Base-by-base conservation (phyloP, 805 yeast genomes). In the Monosporozyma siamensis region DNA sequence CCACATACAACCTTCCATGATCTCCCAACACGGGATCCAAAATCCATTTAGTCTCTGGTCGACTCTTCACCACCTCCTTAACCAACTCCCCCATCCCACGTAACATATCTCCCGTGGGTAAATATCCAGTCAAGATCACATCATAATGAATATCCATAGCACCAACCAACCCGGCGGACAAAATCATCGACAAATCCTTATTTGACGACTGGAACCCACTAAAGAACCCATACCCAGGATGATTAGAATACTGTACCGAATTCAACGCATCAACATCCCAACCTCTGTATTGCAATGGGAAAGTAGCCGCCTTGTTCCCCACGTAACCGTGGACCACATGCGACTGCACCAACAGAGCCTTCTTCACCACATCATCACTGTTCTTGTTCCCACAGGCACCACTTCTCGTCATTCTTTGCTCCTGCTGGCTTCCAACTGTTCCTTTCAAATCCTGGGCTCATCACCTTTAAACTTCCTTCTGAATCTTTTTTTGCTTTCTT, bases 291-390 rank as follows among this genome's bases (percentile, higher is more conserved):
- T 90, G 97, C 17, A 90, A 65, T 0, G 97, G 96, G 57, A 90
- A 84, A 2, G 90, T 82, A 0, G 92, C 84, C 0, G 96, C 95
- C 44, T 80, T 74, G 59, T 88, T 88, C 1, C 98, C 98, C 3
- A 90, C 98, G 54, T 85, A 82, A 2, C 98, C 98, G 59, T 90
- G 97, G 2, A 78, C 87, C 1, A 90, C 97, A 61, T 90, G 96
- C 3, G 95, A 85, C 51, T 86, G 89, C 8, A 88, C 69, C 3
- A 84, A 72, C 2, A 82, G 68, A 8, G 67, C 40, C 27, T 37
- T 53, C 38, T 51, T 58, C 29, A 48, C 38, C 20, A 47, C 48
- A 18, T 23, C 17, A 15, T 10, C 10, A 5, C 4, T 7, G n/a
- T 15, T 29, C 7, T 9, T n/a, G n/a, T n/a, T n/a, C n/a, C n/a